Evolutionary conservation across 108 stramenopile genomes (phyloP).

Genomic region (Skeletonema tropicum): DNA sequence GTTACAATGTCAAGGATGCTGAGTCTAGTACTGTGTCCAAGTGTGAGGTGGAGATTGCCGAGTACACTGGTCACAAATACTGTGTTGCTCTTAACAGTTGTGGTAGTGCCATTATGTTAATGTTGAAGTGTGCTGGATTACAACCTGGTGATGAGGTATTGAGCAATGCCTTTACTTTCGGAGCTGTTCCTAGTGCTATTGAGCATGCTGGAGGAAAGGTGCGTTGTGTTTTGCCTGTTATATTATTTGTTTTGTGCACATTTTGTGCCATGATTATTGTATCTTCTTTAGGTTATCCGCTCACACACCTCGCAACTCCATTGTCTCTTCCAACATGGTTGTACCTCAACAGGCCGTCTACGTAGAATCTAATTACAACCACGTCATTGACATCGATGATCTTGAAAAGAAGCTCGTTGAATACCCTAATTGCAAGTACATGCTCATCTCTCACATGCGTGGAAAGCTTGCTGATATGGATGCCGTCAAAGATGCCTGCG

Average conservation of each 20-base stretch:
- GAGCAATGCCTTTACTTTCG: slow-evolving; percentile 91
- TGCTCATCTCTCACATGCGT: slow-evolving; percentile 92
- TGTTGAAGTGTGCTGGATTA: slow-evolving; percentile 80
- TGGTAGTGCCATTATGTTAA: slow-evolving; percentile 86
- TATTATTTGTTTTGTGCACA: too few relatives aligned
- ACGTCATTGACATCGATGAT: slow-evolving; percentile 82
- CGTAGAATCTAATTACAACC: slow-evolving; percentile 81
- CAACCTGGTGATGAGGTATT: slow-evolving; percentile 86
- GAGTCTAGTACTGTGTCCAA: slow-evolving; percentile 63
- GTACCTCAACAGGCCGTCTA: slow-evolving; percentile 63
- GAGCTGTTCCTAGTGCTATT: slow-evolving; percentile 83
- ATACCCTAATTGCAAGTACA: slow-evolving; percentile 78
- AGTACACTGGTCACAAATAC: slow-evolving; percentile 85
- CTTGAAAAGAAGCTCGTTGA: slow-evolving; percentile 78
- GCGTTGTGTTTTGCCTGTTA: background rate
- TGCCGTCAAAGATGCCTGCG: slow-evolving; percentile 70
- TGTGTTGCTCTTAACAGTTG: slow-evolving; percentile 88
- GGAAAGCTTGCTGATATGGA: slow-evolving; percentile 92
- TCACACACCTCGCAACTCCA: background rate
- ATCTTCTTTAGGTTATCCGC: background rate
- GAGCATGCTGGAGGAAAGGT: slow-evolving; percentile 84
- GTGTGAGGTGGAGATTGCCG: slow-evolving; percentile 80
- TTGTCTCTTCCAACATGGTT: background rate
- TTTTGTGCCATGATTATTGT: background rate
- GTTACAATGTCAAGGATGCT: slow-evolving; percentile 75